Conservation (phyloP, 352 stramenopile species). For the Pythium phragmitis region DNA sequence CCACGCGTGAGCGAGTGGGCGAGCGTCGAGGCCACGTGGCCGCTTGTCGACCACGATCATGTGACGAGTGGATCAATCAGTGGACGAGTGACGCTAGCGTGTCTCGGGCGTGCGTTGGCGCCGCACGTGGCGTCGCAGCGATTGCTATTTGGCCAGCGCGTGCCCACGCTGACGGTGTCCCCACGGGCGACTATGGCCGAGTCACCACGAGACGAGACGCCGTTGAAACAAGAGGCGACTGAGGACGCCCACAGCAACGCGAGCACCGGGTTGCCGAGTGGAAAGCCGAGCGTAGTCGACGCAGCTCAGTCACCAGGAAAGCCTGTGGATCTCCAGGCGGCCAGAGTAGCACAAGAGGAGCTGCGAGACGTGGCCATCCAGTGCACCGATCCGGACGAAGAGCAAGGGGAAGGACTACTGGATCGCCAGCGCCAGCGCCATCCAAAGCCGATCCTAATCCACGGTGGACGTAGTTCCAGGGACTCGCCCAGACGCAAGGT, state of each 20-base stretch:
- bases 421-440: not conserved
- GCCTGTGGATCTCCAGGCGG: not conserved
- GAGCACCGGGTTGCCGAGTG: not conserved
- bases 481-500: not conserved
- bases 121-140: conserved; percentile 13
- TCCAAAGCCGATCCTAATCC: conserved; percentile 19
- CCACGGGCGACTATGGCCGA: not conserved
- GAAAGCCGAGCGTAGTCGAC: not conserved
- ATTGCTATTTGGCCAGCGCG: not conserved
- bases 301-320: too few species aligned
- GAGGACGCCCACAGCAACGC: not conserved
- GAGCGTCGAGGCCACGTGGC: conserved; percentile 17
- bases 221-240: not conserved
- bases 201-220: not conserved
- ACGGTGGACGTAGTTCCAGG: not conserved
- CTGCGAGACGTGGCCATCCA: conserved; percentile 9
- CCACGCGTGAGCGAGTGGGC: conserved; percentile 25
- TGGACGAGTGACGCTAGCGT: conserved; percentile 20
- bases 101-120: conserved; percentile 15
- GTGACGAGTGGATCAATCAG: not conserved
- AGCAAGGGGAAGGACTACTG: not conserved
- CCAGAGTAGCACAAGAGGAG: not conserved
- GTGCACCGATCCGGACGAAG: conserved; percentile 2
- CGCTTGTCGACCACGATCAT: conserved; percentile 15
- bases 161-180: not conserved